phyloP scores from a whole-genome alignment of 1,284 basidiomycete genomes.

The Apiotrichum sp. region DNA sequence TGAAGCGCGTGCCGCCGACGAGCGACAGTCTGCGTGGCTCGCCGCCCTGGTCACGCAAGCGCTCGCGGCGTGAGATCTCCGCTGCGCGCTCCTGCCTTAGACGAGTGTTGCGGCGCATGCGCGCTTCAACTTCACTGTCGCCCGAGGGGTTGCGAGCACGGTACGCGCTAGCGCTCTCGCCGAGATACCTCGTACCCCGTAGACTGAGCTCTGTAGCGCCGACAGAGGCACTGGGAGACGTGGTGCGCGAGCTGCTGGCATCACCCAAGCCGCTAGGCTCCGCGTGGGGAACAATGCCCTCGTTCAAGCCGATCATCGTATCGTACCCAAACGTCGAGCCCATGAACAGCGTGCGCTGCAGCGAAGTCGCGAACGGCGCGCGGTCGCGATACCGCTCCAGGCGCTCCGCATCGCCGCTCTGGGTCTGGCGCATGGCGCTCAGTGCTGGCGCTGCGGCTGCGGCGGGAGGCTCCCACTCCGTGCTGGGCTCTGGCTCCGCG shows the following conservation, averaged over 20 bases:
- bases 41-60: not conserved
- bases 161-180: slow-evolving; percentile 12
- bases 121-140: not conserved
- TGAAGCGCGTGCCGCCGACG: slow-evolving; percentile 38
- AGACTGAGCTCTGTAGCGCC: slow-evolving; percentile 4
- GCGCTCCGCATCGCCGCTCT: not conserved
- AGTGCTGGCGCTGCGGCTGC: not conserved
- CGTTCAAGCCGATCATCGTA: slow-evolving; percentile 8
- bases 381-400: not conserved
- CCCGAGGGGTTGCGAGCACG: slow-evolving; percentile 10
- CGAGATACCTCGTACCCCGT: slow-evolving; percentile 12
- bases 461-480: not conserved
- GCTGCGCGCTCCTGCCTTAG: slow-evolving; percentile 2
- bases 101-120: not conserved
- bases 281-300: slow-evolving; percentile 10
- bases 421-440: slow-evolving; percentile 14
- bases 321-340: slow-evolving; percentile 11
- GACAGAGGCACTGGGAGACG: too few species aligned
- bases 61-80: slow-evolving; percentile 4
- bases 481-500: not conserved
- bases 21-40: slow-evolving; percentile 26
- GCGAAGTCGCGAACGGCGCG: not conserved
- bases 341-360: slow-evolving; percentile 5
- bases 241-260: too few species aligned
- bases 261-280: not conserved